These are phyloP conservation scores for Scedosporium apiospermum DNA, from an alignment of 2,329 filamentous ascomycete species.

Conservation along the genomic window DNA sequence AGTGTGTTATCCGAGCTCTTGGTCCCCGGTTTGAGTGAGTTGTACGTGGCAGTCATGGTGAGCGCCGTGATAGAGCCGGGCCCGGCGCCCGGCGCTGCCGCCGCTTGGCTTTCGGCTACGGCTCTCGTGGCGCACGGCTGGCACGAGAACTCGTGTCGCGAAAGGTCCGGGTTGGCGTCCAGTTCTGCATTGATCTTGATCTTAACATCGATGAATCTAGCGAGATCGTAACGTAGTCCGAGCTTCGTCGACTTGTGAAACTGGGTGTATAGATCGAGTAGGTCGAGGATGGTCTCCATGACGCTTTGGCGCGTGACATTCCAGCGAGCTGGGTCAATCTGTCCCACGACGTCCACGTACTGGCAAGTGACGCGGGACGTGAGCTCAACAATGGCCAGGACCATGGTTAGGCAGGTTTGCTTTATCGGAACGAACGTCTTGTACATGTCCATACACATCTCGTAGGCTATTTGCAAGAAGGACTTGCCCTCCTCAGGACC, in stretches of 20 bases:
- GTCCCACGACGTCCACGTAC: constrained; percentile 38
- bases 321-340: constrained; percentile 39
- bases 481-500: constrained; percentile 37
- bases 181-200: constrained; percentile 80
- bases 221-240: constrained; percentile 61
- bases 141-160: constrained; percentile 55
- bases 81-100: not conserved
- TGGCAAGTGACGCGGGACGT: constrained; percentile 58
- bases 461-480: constrained; percentile 63
- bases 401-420: constrained; percentile 77
- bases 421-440: constrained; percentile 90
- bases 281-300: constrained; percentile 76
- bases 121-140: constrained; percentile 34
- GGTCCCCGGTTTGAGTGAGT: constrained; percentile 6
- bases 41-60: constrained; percentile 2
- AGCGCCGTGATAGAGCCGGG: not conserved
- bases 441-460: constrained; percentile 81
- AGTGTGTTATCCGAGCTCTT: constrained; percentile 61
- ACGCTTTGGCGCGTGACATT: constrained; percentile 38
- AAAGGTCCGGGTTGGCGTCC: constrained; percentile 46
- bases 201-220: constrained; percentile 76
- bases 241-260: constrained; percentile 66
- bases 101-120: not conserved
- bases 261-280: constrained; percentile 87
- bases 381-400: constrained; percentile 72